phyloP scores from a whole-genome alignment of 2,329 filamentous ascomycete species.

The Aspergillus intermedius region DNA sequence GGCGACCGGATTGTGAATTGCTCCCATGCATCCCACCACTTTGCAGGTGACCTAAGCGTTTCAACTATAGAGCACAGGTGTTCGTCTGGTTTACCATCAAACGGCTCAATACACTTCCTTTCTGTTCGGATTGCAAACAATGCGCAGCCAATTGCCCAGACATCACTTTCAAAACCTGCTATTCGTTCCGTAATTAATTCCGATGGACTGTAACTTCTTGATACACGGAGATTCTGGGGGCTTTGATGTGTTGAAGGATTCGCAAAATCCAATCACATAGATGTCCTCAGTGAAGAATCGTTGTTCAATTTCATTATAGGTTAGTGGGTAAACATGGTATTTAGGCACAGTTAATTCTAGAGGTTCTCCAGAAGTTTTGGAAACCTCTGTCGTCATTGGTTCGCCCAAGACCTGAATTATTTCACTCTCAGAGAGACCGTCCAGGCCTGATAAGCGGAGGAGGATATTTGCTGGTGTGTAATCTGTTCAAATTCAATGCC shows the following conservation, averaged over 20 bases:
- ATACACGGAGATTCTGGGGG: not conserved
- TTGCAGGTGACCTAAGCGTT: too few species aligned
- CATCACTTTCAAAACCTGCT: not conserved
- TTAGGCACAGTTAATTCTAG: not conserved
- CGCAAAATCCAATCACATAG: not conserved
- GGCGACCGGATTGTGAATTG: too few species aligned
- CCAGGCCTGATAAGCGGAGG: not conserved
- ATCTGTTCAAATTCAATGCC: not conserved
- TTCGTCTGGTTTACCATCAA: too few species aligned
- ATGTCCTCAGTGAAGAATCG: not conserved
- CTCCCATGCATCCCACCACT: not conserved
- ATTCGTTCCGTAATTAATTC: not conserved
- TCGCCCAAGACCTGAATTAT: conserved; percentile 1
- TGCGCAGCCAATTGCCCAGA: conserved; percentile 2
- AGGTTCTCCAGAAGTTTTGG: not conserved
- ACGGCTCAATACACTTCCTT: not conserved
- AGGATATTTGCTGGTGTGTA: conserved; percentile 1
- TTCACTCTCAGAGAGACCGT: not conserved
- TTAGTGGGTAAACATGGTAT: not conserved
- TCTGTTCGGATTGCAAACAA: conserved; percentile 1
- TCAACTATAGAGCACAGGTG: too few species aligned
- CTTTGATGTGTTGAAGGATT: not conserved
- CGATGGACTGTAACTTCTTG: not conserved
- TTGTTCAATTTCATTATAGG: too few species aligned
- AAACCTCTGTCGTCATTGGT: not conserved